Evolutionary conservation across 768 basidiomycete species (phyloP).

Genomic region (Pseudohyphozyma bogoriensis): DNA sequence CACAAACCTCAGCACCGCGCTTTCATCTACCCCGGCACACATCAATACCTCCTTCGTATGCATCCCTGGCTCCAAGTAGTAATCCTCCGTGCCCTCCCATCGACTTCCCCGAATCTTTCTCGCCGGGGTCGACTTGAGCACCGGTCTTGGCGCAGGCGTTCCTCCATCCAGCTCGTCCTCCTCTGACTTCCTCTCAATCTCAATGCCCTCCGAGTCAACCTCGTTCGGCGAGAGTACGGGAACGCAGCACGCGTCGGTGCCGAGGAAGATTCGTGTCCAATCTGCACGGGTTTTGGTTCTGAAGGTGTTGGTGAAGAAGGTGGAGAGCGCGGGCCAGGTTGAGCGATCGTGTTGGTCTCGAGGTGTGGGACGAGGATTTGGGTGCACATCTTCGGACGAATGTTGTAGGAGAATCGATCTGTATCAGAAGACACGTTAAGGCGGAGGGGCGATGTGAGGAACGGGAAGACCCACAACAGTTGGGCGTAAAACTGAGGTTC

Average conservation of each 20-base stretch:
- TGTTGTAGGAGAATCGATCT: background rate
- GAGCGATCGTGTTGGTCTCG: conserved; percentile 15
- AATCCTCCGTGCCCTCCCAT: background rate
- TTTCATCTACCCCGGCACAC: conserved; percentile 3
- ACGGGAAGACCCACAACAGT: conserved; percentile 20
- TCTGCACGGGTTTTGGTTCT: conserved; percentile 51
- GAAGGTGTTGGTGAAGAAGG: conserved; percentile 59
- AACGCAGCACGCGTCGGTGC: conserved; percentile 40
- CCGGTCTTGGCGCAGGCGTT: conserved; percentile 2
- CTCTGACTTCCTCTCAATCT: background rate
- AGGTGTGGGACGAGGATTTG: background rate
- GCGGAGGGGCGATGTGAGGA: background rate
- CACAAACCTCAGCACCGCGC: background rate
- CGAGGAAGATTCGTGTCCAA: conserved; percentile 60
- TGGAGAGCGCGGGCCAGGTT: conserved; percentile 25
- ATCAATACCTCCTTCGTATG: conserved; percentile 7
- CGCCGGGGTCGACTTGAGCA: background rate
- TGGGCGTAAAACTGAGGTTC: conserved; percentile 27
- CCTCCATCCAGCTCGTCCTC: background rate
- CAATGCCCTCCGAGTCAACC: conserved; percentile 13
- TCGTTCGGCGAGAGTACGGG: conserved; percentile 28
- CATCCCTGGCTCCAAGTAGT: conserved; percentile 9
- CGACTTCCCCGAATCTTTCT: background rate
- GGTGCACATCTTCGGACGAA: background rate
- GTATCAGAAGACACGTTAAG: background rate